Conservation (phyloP, 768 basidiomycete species). For the Clitopilus hobsonii region DNA sequence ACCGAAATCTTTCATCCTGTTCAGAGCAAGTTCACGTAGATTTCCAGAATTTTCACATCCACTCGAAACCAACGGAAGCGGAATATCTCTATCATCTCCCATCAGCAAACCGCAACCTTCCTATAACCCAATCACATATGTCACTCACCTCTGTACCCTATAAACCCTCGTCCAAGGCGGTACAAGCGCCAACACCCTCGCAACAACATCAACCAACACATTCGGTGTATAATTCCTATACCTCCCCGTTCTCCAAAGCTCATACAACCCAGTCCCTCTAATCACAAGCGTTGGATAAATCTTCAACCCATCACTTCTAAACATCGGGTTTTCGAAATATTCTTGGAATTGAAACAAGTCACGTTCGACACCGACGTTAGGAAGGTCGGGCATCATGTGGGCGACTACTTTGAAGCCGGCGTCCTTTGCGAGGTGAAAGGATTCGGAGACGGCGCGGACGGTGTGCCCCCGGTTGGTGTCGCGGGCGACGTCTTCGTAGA, state of each 20-base stretch:
- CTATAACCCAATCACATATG: too few relatives aligned
- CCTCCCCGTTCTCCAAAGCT: slow-evolving; percentile 93
- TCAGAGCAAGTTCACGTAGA: slow-evolving; percentile 90
- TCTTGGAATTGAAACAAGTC: slow-evolving; percentile 99
- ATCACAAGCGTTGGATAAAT: slow-evolving; percentile 99
- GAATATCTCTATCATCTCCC: slow-evolving; percentile 72
- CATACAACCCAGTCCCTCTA: slow-evolving; percentile 92
- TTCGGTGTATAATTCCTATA: slow-evolving; percentile 99
- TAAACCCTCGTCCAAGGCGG: slow-evolving; percentile 99
- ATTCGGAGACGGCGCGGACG: slow-evolving; percentile 93
- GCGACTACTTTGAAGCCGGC: slow-evolving; percentile 99
- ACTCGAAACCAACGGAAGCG: slow-evolving; percentile 91
- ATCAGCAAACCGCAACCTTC: slow-evolving; percentile 3
- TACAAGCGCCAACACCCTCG: slow-evolving; percentile 90
- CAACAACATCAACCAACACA: slow-evolving; percentile 95
- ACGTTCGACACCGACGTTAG: slow-evolving; percentile 95
- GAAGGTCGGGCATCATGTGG: slow-evolving; percentile 99
- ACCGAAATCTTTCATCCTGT: slow-evolving; percentile 98
- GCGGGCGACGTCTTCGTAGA: slow-evolving; percentile 98
- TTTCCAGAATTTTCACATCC: slow-evolving; percentile 99
- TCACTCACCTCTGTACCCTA: slow-evolving; percentile 82
- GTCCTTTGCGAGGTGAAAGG: slow-evolving; percentile 96
- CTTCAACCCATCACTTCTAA: slow-evolving; percentile 95
- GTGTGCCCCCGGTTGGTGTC: slow-evolving; percentile 99
- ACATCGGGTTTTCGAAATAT: slow-evolving; percentile 98